A percentile compares a stretch with the other conserved stretches of the same genome.
phyloP scores from a whole-genome alignment of 1,284 basidiomycete species.

The Ganoderma multipileum region DNA sequence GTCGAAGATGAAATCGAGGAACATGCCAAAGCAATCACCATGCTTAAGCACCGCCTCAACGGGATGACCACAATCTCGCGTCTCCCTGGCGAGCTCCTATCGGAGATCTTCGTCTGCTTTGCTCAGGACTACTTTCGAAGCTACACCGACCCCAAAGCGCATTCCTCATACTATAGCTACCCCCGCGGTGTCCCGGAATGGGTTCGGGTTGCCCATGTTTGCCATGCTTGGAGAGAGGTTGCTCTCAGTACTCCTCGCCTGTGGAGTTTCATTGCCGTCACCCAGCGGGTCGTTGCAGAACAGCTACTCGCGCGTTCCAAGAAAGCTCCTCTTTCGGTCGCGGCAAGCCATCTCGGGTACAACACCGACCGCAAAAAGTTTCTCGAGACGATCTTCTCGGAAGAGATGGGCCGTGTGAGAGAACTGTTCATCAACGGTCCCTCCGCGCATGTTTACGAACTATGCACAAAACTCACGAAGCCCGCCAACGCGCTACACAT shows the following conservation, averaged over 20 bases:
- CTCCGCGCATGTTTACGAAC: background rate
- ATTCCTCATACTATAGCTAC: background rate
- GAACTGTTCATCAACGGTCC: conserved; percentile 11
- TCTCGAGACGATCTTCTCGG: conserved; percentile 10
- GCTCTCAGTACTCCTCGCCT: conserved; percentile 23
- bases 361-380: background rate
- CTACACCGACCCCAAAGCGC: background rate
- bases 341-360: background rate
- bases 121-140: background rate
- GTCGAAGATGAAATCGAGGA: conserved; percentile 21
- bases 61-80: conserved; percentile 18
- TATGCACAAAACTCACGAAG: conserved; percentile 12
- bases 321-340: conserved; percentile 16
- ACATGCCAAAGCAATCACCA: conserved; percentile 17
- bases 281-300: conserved; percentile 1
- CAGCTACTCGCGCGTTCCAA: conserved; percentile 21
- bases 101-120: conserved; percentile 23
- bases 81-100: conserved; percentile 23
- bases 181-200: conserved; percentile 4
- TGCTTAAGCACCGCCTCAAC: conserved; percentile 22
- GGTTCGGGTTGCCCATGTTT: conserved; percentile 23
- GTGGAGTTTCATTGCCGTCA: conserved; percentile 22
- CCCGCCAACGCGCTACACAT: conserved; percentile 13
- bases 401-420: conserved; percentile 3
- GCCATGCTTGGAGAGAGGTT: conserved; percentile 21